phyloP scores from a whole-genome alignment of 192 early-diverging fungal species.

The Chytriomyces confervae region DNA sequence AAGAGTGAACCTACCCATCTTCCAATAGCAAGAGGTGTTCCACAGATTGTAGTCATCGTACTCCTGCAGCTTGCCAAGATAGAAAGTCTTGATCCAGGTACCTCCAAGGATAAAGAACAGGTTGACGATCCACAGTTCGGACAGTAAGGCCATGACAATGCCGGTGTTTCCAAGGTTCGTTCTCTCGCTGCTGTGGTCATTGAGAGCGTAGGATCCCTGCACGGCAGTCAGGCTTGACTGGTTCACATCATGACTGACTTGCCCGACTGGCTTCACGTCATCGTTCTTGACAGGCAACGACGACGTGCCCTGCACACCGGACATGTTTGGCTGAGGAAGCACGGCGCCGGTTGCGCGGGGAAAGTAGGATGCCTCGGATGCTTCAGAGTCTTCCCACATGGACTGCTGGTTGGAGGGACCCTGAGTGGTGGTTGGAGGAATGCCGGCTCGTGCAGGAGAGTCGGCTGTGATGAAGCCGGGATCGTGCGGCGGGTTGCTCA shows the following conservation, averaged over 20 bases:
- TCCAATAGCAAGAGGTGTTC: slow-evolving; percentile 64
- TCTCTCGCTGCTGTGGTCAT: slow-evolving; percentile 26
- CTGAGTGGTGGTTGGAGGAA: background rate
- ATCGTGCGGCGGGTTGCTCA: too few relatives aligned
- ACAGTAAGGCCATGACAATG: slow-evolving; percentile 55
- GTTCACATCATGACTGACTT: background rate
- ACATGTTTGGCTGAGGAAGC: slow-evolving; percentile 10
- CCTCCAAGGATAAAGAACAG: slow-evolving; percentile 52
- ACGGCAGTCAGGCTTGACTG: background rate
- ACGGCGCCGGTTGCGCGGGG: slow-evolving; percentile 6
- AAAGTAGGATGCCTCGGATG: slow-evolving; percentile 18
- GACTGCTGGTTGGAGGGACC: background rate
- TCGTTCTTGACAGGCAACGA: background rate
- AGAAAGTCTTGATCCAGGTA: slow-evolving; percentile 54
- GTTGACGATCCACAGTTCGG: slow-evolving; percentile 62
- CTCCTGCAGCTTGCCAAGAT: slow-evolving; percentile 35
- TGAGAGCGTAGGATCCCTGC: slow-evolving; percentile 51
- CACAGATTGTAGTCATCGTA: slow-evolving; percentile 57
- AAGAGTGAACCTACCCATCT: slow-evolving; percentile 47
- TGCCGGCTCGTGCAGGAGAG: background rate
- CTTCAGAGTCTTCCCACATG: slow-evolving; percentile 27
- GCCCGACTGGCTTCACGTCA: slow-evolving; percentile 6
- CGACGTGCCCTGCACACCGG: background rate
- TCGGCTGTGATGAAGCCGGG: background rate
- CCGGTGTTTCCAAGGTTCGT: slow-evolving; percentile 63